Evolutionary conservation across 2,329 filamentous ascomycete species (phyloP), one percentile per base, ranked within the genome.

Genomic region (Cercospora sp.): DNA sequence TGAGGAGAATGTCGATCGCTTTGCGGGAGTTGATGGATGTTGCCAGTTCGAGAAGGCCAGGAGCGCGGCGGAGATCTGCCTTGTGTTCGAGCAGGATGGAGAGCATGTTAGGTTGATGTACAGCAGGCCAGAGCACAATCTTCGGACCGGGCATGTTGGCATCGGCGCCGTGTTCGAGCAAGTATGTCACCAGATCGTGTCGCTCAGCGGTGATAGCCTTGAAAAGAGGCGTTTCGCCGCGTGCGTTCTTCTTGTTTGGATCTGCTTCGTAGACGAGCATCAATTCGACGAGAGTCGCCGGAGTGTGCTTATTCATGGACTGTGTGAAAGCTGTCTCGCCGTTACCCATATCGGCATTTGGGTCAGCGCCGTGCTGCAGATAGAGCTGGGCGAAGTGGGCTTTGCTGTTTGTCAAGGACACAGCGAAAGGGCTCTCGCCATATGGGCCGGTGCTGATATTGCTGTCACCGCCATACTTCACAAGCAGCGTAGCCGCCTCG

Each of bases 1-100:
- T 86, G 3, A 91, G 79, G 0, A 91, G 81, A 82, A 87, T 89
- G 51, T 83, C 81, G 7, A 90, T 77, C 0, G 87, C 88, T 64
- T 89, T 86, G 59, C 84, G 82, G 73, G 89, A 88, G 78, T 90
- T 88, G 72, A 84, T 84, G 30, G 83, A 83, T 1, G 90, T 88
- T 0, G 89, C 89, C 28, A 84, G 88, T 78, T 91, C 89, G 28
- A 89, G 77, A 68, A 91, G 90, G n/a, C 89, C 89, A 73, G 87
- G 88, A 2, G 89, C 89, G 1, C 80, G 83, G 70, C 82, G 78
- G 0, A 90, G 80, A 69, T 90, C 84, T 7, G 82, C 87, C 1
- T 89, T 89, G 0, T 68, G 66, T n/a, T 73, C 68, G 40, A 76
- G 84, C 18, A 91, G 81, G 1, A 89, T 77, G 72, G 87, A 82